Evolutionary conservation across 1,284 basidiomycete species (phyloP).

Genomic region (Xerocomus amazonicus): DNA sequence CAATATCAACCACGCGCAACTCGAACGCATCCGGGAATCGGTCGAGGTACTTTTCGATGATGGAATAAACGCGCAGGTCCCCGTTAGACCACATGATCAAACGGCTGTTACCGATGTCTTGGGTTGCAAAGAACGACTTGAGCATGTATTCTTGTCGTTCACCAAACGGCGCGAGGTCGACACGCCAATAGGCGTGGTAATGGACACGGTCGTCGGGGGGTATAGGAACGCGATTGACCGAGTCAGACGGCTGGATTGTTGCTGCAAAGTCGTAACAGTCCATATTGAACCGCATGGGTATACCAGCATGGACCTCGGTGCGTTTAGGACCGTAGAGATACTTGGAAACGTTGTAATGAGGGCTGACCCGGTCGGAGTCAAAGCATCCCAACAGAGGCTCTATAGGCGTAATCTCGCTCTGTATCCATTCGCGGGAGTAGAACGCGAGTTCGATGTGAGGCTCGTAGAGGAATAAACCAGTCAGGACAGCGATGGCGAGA

Average conservation of each 20-base stretch:
- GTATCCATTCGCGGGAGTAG: slow-evolving; percentile 74
- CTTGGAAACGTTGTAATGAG: slow-evolving; percentile 66
- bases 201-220: slow-evolving; percentile 48
- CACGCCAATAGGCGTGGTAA: slow-evolving; percentile 89
- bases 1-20: slow-evolving; percentile 67
- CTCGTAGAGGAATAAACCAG: slow-evolving; percentile 63
- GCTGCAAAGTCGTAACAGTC: slow-evolving; percentile 89
- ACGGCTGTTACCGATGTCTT: slow-evolving; percentile 61
- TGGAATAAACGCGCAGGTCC: slow-evolving; percentile 56
- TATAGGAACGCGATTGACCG: slow-evolving; percentile 6
- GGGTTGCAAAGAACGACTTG: slow-evolving; percentile 88
- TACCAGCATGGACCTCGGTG: slow-evolving; percentile 74
- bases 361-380: slow-evolving; percentile 51
- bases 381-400: slow-evolving; percentile 74
- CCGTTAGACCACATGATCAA: slow-evolving; percentile 89
- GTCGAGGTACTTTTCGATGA: slow-evolving; percentile 57
- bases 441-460: slow-evolving; percentile 79
- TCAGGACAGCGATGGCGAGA: slow-evolving; percentile 40
- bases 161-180: slow-evolving; percentile 76
- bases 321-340: slow-evolving; percentile 56
- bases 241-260: slow-evolving; percentile 50
- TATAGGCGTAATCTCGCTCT: slow-evolving; percentile 58
- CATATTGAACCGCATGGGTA: slow-evolving; percentile 70
- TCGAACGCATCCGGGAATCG: slow-evolving; percentile 70
- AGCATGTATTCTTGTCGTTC: slow-evolving; percentile 84